These are phyloP conservation scores for Pseudonitzschia multiseries DNA, from an alignment of 108 stramenopile genomes.

Conservation along the genomic window DNA sequence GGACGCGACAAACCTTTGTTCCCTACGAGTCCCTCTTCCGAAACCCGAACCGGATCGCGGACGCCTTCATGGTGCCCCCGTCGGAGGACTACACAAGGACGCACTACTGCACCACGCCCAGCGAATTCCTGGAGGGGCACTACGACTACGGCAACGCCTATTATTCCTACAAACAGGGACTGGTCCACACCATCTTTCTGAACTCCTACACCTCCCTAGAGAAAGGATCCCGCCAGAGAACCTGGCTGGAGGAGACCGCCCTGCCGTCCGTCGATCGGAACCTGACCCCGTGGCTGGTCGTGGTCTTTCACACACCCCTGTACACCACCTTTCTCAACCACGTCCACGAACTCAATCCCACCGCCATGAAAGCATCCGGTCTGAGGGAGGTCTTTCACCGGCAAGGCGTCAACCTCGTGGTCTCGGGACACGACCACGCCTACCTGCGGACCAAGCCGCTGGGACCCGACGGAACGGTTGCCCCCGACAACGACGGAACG, in stretches of 20 bases:
- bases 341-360: slow-evolving; percentile 53
- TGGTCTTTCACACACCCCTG: slow-evolving; percentile 77
- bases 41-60: slow-evolving; percentile 62
- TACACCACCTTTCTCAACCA: slow-evolving; percentile 83
- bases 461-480: slow-evolving; percentile 30
- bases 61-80: slow-evolving; percentile 31
- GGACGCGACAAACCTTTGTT: slow-evolving; percentile 49
- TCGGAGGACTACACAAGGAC: slow-evolving; percentile 29
- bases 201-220: slow-evolving; percentile 66
- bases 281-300: slow-evolving; percentile 81
- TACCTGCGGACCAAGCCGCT: slow-evolving; percentile 79
- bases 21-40: slow-evolving; percentile 77
- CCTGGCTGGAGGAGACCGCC: slow-evolving; percentile 51
- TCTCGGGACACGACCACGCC: slow-evolving; percentile 93
- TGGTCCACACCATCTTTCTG: slow-evolving; percentile 74
- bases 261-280: slow-evolving; percentile 55
- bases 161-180: slow-evolving; percentile 69
- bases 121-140: slow-evolving; percentile 38
- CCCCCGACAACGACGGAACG: slow-evolving; percentile 42
- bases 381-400: slow-evolving; percentile 77
- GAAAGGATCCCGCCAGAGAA: slow-evolving; percentile 55
- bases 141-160: slow-evolving; percentile 88
- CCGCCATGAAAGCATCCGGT: slow-evolving; percentile 39
- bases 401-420: slow-evolving; percentile 82
- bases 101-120: slow-evolving; percentile 26